Percentiles rank a stretch among this genome's conserved stretches.
Evolutionary conservation across 1,284 basidiomycete species (phyloP).

Genomic region (Neonothopanus nambi): DNA sequence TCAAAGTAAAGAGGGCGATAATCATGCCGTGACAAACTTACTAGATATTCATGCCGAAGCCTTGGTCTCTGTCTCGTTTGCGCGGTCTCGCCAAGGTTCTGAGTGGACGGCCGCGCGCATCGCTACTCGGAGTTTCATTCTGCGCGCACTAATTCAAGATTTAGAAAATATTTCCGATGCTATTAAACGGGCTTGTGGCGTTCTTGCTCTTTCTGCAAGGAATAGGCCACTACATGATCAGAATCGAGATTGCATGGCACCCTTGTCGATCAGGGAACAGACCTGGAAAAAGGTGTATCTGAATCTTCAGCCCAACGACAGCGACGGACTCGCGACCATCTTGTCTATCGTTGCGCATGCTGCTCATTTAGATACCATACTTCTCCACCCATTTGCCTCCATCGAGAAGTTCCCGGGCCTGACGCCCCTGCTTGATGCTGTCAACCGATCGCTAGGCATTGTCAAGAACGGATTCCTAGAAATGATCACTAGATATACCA

Average conservation of each 20-base stretch:
- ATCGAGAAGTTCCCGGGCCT: slow-evolving; percentile 25
- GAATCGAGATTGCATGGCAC: slow-evolving; percentile 1
- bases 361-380: slow-evolving; percentile 68
- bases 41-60: slow-evolving; percentile 59
- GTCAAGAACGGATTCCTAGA: slow-evolving; percentile 66
- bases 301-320: slow-evolving; percentile 56
- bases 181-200: slow-evolving; percentile 40
- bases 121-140: slow-evolving; percentile 49
- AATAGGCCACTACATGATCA: slow-evolving; percentile 13
- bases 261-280: slow-evolving; percentile 48
- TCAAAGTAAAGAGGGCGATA: slow-evolving; percentile 27
- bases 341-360: slow-evolving; percentile 57
- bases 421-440: slow-evolving; percentile 40
- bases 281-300: slow-evolving; percentile 74
- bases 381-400: slow-evolving; percentile 47
- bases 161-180: slow-evolving; percentile 39
- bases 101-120: slow-evolving; percentile 52
- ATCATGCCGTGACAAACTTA: slow-evolving; percentile 28
- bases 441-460: slow-evolving; percentile 59
- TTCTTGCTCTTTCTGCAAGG: slow-evolving; percentile 32
- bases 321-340: slow-evolving; percentile 55
- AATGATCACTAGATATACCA: slow-evolving; percentile 59
- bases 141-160: slow-evolving; percentile 44
- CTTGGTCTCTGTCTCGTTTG: slow-evolving; percentile 65
- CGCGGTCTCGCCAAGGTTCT: slow-evolving; percentile 39